Conservation (phyloP, 108 stramenopile species). For the Cylindrotheca fusiformis region DNA sequence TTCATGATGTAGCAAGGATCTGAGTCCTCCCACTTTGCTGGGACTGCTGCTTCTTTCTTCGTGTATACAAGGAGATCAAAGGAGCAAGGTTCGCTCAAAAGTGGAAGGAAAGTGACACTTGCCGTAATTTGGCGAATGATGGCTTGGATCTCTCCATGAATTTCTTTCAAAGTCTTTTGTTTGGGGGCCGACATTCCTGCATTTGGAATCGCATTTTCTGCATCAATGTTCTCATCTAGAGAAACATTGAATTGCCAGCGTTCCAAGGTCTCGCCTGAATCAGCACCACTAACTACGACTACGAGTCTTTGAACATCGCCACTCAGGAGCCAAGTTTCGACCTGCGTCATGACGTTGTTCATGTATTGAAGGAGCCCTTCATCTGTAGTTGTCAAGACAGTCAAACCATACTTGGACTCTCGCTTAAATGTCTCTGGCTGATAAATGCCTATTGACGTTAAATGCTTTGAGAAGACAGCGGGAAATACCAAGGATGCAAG, state of each 20-base stretch:
- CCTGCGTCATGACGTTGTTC: constrained; percentile 86
- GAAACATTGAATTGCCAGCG: constrained; percentile 97
- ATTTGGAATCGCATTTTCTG: constrained; percentile 35
- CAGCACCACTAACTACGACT: constrained; percentile 93
- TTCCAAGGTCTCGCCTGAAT: constrained; percentile 93
- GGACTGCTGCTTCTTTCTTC: constrained; percentile 83
- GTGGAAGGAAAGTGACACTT: constrained; percentile 94
- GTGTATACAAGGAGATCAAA: constrained; percentile 98
- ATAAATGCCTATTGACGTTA: constrained; percentile 81
- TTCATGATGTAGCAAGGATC: constrained; percentile 97
- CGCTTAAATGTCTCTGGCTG: constrained; percentile 95
- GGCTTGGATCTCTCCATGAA: constrained; percentile 94
- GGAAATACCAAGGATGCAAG: background rate
- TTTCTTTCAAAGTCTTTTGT: constrained; percentile 88
- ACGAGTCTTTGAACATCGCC: constrained; percentile 93
- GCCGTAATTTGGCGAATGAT: constrained; percentile 99
- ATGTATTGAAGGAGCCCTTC: constrained; percentile 90
- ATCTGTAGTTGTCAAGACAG: constrained; percentile 95
- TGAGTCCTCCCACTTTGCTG: constrained; percentile 93
- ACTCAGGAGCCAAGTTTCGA: constrained; percentile 86
- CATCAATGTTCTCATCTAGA: constrained; percentile 39
- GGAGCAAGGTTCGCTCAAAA: constrained; percentile 95
- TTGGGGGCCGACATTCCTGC: constrained; percentile 5
- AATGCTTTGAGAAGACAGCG: background rate
- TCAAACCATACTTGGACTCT: constrained; percentile 93